These are phyloP conservation scores for Magnolia sinica DNA, from an alignment of 164 flowering plant genomes.

Conservation along the genomic window DNA sequence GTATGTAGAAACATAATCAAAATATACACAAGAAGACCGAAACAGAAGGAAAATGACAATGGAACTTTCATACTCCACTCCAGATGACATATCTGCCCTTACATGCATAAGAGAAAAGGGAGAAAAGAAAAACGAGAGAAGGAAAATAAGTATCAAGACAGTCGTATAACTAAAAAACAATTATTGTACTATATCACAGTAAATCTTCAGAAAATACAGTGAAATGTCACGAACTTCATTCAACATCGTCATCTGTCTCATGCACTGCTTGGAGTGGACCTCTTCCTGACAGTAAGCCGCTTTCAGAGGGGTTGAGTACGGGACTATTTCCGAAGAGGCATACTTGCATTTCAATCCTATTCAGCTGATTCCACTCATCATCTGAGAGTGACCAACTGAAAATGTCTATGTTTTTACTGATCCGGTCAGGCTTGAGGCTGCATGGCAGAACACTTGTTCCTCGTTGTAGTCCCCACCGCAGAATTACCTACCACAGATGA, in stretches of 20 bases:
- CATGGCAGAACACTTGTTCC: constrained; percentile 73
- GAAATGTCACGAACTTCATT: constrained; percentile 35
- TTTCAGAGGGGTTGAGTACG: constrained; percentile 25
- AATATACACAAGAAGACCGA: not conserved
- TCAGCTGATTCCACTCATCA: constrained; percentile 48
- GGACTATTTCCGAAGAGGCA: constrained; percentile 54
- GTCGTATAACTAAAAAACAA: not conserved
- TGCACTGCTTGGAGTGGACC: constrained; percentile 64
- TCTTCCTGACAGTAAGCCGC: constrained; percentile 36
- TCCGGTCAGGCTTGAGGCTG: constrained; percentile 56
- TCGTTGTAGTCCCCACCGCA: constrained; percentile 72
- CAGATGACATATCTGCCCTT: not conserved
- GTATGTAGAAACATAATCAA: not conserved
- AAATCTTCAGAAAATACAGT: not conserved
- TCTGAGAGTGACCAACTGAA: constrained; percentile 63
- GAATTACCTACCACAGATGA: constrained; percentile 36
- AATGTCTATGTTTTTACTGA: constrained; percentile 51
- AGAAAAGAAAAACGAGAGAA: not conserved
- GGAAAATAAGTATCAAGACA: not conserved
- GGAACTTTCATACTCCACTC: not conserved
- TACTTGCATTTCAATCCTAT: constrained; percentile 60
- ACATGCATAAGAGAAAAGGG: not conserved
- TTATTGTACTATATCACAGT: not conserved
- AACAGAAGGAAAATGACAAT: not conserved
- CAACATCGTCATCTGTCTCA: constrained; percentile 60